Evolutionary conservation across 106 monocot species (phyloP).

Genomic region (Amphibolis antarctica): DNA sequence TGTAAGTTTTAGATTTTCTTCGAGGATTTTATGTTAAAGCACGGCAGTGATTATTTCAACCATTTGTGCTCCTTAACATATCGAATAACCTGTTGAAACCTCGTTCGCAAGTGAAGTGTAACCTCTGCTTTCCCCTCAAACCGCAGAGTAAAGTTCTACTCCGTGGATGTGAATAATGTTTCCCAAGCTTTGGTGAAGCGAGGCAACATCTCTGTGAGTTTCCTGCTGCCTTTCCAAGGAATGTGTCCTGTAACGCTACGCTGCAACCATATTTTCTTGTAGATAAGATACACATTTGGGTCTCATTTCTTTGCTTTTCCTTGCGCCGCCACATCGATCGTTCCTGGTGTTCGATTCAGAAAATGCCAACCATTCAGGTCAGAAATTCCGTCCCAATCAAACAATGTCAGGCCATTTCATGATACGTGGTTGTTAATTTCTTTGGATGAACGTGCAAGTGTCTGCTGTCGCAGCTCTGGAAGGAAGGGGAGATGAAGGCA

Average conservation of each 20-base stretch:
- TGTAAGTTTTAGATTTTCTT: no score
- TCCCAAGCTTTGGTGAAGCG: conserved; percentile 73
- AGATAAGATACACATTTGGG: no score
- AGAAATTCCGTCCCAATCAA: not conserved
- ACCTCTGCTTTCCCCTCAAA: not conserved
- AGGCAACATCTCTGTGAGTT: conserved; percentile 78
- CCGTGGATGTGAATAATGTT: conserved; percentile 87
- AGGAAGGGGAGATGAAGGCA: conserved; percentile 79
- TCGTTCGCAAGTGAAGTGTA: not conserved
- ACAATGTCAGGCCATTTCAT: not conserved
- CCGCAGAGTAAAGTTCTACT: conserved; percentile 69
- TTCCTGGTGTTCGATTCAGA: conserved; percentile 37
- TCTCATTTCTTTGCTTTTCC: not conserved
- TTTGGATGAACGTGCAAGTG: not conserved
- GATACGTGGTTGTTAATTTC: not conserved
- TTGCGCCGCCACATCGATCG: not conserved
- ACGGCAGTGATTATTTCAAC: no score
- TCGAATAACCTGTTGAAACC: not conserved
- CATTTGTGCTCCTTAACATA: no score
- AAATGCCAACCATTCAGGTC: conserved; percentile 99
- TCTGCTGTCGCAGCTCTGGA: conserved; percentile 54
- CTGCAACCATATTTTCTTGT: no score
- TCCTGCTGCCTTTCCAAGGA: not conserved
- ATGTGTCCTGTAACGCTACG: no score
- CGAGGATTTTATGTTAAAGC: no score